Conservation (phyloP, 805 yeast species). For the Candida caryicola region DNA sequence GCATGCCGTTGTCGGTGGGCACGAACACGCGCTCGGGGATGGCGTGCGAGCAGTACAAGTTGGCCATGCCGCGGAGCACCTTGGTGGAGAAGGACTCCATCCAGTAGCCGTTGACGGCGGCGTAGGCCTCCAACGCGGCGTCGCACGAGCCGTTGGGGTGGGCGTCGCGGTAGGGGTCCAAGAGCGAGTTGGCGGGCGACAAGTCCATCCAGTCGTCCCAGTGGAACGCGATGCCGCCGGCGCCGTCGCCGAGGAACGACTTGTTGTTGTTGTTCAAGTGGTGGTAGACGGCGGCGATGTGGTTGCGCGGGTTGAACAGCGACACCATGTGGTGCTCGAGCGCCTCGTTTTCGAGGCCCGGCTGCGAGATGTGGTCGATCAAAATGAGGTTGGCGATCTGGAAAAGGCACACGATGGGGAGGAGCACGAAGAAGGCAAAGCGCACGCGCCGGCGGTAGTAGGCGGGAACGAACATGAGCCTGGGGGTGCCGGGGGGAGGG, state of each 20-base stretch:
- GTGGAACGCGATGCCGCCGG: constrained; percentile 31
- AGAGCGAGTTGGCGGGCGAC: constrained; percentile 19
- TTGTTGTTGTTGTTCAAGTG: constrained; percentile 5
- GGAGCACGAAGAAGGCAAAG: neutral
- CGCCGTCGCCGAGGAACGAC: constrained; percentile 5
- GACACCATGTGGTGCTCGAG: constrained; percentile 21
- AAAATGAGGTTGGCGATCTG: neutral
- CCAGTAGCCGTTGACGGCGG: constrained; percentile 31
- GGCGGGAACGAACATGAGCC: too few relatives aligned
- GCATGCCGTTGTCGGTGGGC: constrained; percentile 21
- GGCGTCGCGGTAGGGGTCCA: constrained; percentile 15
- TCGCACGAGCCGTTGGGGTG: constrained; percentile 26
- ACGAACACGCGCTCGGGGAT: constrained; percentile 26
- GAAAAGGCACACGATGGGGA: neutral
- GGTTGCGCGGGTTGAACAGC: constrained; percentile 25
- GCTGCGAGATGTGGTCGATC: constrained; percentile 17
- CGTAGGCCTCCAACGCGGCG: constrained; percentile 16
- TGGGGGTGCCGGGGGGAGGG: too few relatives aligned
- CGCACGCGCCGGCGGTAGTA: neutral
- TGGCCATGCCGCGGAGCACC: constrained; percentile 32
- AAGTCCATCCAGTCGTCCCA: constrained; percentile 43
- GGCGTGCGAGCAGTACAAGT: constrained; percentile 30
- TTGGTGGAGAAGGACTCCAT: constrained; percentile 33
- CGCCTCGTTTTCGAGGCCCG: constrained; percentile 19
- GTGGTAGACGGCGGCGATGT: constrained; percentile 4